These are phyloP conservation scores for Monilinia vaccinii-corymbosi DNA, from an alignment of 2,329 filamentous ascomycete genomes.

Conservation along the genomic window DNA sequence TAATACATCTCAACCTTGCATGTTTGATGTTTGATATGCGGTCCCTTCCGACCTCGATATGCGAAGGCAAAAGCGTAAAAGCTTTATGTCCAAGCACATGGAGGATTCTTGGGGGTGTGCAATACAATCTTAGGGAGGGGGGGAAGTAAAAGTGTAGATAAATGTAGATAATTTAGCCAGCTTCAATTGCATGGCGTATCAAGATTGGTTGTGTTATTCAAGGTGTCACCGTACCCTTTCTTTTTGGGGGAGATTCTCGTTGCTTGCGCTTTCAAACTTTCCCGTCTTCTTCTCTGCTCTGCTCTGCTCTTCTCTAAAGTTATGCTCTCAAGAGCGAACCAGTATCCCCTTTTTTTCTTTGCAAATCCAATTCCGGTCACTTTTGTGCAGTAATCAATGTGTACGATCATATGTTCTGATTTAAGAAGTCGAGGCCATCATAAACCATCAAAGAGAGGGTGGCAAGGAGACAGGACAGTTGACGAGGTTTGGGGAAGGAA, in stretches of 20 bases:
- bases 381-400: slow-evolving; percentile 27
- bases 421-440: slow-evolving; percentile 23
- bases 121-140: not conserved
- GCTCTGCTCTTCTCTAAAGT: slow-evolving; percentile 9
- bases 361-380: slow-evolving; percentile 9
- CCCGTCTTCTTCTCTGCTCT: not conserved
- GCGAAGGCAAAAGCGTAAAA: slow-evolving; percentile 6
- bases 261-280: slow-evolving; percentile 1
- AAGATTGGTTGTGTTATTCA: slow-evolving; percentile 19
- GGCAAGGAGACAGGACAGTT: slow-evolving; percentile 8
- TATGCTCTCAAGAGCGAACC: slow-evolving; percentile 17
- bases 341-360: slow-evolving; percentile 11
- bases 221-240: slow-evolving; percentile 31
- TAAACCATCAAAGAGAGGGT: slow-evolving; percentile 15
- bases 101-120: slow-evolving; percentile 1
- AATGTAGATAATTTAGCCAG: slow-evolving; percentile 7
- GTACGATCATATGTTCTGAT: slow-evolving; percentile 29
- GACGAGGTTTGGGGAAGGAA: slow-evolving; percentile 7
- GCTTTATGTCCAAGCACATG: slow-evolving; percentile 9
- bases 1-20: slow-evolving; percentile 2
- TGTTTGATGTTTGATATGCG: slow-evolving; percentile 2
- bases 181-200: slow-evolving; percentile 14
- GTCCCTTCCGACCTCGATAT: slow-evolving; percentile 8
- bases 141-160: not conserved
- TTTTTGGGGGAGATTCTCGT: not conserved